Conservation (phyloP, 305 asterid genomes). For the Ilex paraguariensis region DNA sequence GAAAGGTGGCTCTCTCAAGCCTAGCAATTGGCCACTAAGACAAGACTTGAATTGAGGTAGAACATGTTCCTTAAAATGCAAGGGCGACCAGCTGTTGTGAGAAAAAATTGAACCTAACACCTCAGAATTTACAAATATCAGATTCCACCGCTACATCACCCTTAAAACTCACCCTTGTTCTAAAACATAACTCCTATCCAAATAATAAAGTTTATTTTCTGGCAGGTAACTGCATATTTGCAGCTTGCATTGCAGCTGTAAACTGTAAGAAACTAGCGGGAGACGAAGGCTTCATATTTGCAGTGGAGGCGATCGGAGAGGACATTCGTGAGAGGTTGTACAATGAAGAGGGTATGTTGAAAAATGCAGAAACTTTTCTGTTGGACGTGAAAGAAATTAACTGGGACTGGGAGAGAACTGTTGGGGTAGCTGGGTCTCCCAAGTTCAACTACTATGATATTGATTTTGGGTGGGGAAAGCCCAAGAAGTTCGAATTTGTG, state of each 20-base stretch:
- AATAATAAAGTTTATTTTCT: too few species aligned
- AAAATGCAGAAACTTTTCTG: constrained; percentile 27
- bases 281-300: constrained; percentile 22
- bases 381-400: constrained; percentile 1
- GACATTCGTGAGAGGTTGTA: constrained; percentile 24
- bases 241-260: constrained; percentile 8
- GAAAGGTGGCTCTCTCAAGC: too few species aligned
- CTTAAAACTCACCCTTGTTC: too few species aligned
- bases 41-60: too few species aligned
- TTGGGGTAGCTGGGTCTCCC: constrained; percentile 44
- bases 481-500: constrained; percentile 29
- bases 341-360: constrained; percentile 24
- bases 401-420: constrained; percentile 6
- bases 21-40: too few species aligned
- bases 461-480: constrained; percentile 52
- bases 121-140: accelerated
- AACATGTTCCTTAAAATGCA: too few species aligned
- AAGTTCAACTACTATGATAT: not conserved
- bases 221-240: constrained; percentile 22
- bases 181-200: too few species aligned
- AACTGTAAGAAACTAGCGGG: constrained; percentile 21
- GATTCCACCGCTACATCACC: too few species aligned
- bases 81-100: too few species aligned
- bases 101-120: too few species aligned
- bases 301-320: constrained; percentile 27